These are phyloP conservation scores for Claviceps arundinis DNA, from an alignment of 2,329 filamentous ascomycete species.

Conservation along the genomic window DNA sequence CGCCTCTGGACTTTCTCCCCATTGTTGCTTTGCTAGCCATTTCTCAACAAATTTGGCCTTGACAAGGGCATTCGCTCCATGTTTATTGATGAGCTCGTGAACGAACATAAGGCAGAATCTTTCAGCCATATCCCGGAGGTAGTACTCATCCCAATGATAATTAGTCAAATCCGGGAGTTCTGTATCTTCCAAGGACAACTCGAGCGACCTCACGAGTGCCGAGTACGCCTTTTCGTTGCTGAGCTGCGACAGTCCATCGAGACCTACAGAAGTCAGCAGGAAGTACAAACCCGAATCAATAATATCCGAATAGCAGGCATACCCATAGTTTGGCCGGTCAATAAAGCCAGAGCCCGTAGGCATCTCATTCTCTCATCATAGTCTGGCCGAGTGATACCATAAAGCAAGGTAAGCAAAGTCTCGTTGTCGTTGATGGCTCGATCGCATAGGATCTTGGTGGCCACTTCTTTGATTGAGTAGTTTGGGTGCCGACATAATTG, in stretches of 20 bases:
- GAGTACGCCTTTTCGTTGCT: constrained; percentile 38
- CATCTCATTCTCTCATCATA: constrained; percentile 46
- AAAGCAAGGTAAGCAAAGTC: constrained; percentile 37
- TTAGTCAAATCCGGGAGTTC: constrained; percentile 39
- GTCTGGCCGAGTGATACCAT: constrained; percentile 43
- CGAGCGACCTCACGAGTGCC: constrained; percentile 47
- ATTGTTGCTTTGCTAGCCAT: constrained; percentile 63
- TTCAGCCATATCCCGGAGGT: constrained; percentile 47
- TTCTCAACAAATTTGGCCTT: constrained; percentile 54
- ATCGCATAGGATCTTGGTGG: constrained; percentile 44
- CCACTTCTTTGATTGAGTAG: constrained; percentile 57
- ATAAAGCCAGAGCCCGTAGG: constrained; percentile 41
- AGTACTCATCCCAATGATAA: constrained; percentile 48
- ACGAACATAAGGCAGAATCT: constrained; percentile 46
- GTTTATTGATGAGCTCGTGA: constrained; percentile 44
- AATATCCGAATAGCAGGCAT: background rate
- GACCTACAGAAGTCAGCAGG: constrained; percentile 15
- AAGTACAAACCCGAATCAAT: background rate
- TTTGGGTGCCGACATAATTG: constrained; percentile 59
- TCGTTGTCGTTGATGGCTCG: constrained; percentile 44
- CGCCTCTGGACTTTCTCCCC: constrained; percentile 43
- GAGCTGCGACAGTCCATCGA: constrained; percentile 29
- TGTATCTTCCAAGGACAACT: constrained; percentile 38
- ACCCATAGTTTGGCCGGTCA: constrained; percentile 30
- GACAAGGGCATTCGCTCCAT: constrained; percentile 42